A percentile compares a stretch with the other conserved stretches of the same genome.
Conservation (phyloP, 2,329 filamentous ascomycete species). For the Lachnellula arida region DNA sequence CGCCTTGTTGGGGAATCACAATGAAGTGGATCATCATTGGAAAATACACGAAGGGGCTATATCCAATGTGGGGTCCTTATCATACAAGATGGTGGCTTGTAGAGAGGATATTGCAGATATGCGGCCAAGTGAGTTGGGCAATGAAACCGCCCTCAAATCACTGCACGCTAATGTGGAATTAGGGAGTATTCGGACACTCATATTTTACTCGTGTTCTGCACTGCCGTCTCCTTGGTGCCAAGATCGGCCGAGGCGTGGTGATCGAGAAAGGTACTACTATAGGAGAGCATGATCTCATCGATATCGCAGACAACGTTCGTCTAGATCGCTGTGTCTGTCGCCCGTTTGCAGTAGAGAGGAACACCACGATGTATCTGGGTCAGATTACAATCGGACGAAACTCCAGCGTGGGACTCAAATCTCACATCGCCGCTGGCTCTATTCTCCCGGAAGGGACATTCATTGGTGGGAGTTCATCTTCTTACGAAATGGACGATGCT, state of each 20-base stretch:
- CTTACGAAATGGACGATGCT: slow-evolving; percentile 48
- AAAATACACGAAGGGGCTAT: slow-evolving; percentile 47
- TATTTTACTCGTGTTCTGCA: slow-evolving; percentile 41
- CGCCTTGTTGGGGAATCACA: slow-evolving; percentile 44
- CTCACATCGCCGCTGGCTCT: slow-evolving; percentile 48
- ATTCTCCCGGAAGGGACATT: slow-evolving; percentile 44
- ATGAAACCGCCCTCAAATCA: background rate
- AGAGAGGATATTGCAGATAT: slow-evolving; percentile 47
- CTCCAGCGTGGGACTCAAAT: slow-evolving; percentile 43
- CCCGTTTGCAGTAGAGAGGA: slow-evolving; percentile 51
- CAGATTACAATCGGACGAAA: slow-evolving; percentile 46
- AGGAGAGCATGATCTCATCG: slow-evolving; percentile 54
- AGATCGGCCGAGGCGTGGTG: slow-evolving; percentile 48
- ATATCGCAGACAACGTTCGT: slow-evolving; percentile 45
- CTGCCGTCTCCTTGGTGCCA: slow-evolving; percentile 48
- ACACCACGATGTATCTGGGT: slow-evolving; percentile 53
- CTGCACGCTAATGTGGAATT: background rate
- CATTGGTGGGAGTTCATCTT: slow-evolving; percentile 53
- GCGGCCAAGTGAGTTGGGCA: slow-evolving; percentile 34
- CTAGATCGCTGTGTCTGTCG: slow-evolving; percentile 46
- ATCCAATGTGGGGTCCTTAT: slow-evolving; percentile 56
- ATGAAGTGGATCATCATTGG: slow-evolving; percentile 54
- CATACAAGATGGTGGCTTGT: slow-evolving; percentile 56
- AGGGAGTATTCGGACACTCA: slow-evolving; percentile 40
- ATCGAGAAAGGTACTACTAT: slow-evolving; percentile 39